These are phyloP conservation scores for Anisodus tanguticus DNA, from an alignment of 257 asterid species.

Conservation along the genomic window DNA sequence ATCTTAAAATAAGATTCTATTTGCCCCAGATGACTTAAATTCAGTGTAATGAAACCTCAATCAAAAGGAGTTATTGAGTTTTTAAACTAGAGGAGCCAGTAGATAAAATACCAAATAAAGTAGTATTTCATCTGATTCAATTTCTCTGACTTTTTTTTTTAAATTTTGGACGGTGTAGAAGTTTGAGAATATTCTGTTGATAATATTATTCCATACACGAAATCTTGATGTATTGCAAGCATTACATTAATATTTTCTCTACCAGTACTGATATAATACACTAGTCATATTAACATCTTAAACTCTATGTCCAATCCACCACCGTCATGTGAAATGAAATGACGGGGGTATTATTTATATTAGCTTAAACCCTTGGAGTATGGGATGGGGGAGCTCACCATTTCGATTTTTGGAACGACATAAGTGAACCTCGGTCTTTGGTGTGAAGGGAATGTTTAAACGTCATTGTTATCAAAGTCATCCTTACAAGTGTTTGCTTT, in stretches of 20 bases:
- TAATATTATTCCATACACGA: background rate
- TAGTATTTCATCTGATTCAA: background rate
- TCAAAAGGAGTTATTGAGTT: background rate
- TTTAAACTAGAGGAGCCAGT: background rate
- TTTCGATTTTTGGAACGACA: background rate
- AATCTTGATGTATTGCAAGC: background rate
- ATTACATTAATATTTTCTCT: constrained; percentile 7
- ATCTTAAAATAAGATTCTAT: background rate
- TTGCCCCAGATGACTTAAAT: background rate
- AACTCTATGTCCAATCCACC: background rate
- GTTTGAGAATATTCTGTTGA: background rate
- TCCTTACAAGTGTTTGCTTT: constrained; percentile 22
- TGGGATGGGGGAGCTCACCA: background rate
- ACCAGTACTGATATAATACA: background rate
- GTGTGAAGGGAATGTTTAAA: background rate
- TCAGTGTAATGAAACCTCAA: constrained; percentile 13
- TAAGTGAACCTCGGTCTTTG: background rate
- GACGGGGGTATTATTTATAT: background rate
- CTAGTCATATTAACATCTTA: background rate
- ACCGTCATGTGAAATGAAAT: background rate
- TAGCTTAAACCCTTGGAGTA: background rate
- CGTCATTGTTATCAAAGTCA: background rate
- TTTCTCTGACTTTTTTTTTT: background rate
- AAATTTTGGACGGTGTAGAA: background rate
- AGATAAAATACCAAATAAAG: background rate